Conservation (phyloP, 1,284 basidiomycete species). For the Ceraceosorus bombacis region DNA sequence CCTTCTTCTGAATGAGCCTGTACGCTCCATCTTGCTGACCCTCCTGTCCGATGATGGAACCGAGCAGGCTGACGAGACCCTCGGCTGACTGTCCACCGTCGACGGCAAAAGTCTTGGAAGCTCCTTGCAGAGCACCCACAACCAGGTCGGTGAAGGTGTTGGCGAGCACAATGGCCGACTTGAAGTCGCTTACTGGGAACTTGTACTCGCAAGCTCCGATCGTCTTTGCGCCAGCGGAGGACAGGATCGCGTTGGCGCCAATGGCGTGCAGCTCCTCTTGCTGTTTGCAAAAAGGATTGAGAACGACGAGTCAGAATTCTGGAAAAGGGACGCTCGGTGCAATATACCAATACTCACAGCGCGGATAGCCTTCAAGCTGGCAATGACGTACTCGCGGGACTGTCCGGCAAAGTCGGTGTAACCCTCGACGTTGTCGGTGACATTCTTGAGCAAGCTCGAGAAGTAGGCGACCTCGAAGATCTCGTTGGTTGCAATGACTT, state of each 20-base stretch:
- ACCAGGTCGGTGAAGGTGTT: constrained; percentile 21
- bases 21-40: constrained; percentile 20
- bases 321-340: not conserved
- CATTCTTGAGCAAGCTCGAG: constrained; percentile 13
- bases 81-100: constrained; percentile 17
- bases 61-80: constrained; percentile 14
- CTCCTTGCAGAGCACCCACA: constrained; percentile 15
- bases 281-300: constrained; percentile 2
- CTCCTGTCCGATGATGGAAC: constrained; percentile 21
- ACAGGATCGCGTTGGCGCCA: constrained; percentile 21
- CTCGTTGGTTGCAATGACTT: constrained; percentile 21
- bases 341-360: constrained; percentile 2
- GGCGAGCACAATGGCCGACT: constrained; percentile 17
- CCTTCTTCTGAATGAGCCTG: constrained; percentile 16
- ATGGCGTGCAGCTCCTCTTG: constrained; percentile 23
- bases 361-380: constrained; percentile 18
- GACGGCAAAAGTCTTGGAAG: constrained; percentile 16
- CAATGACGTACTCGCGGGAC: constrained; percentile 11
- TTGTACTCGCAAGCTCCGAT: constrained; percentile 20
- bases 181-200: constrained; percentile 17
- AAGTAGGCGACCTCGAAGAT: constrained; percentile 24
- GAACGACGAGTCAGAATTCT: not conserved
- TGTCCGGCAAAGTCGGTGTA: constrained; percentile 16
- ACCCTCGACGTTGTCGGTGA: constrained; percentile 12
- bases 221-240: constrained; percentile 12